phyloP scores from a whole-genome alignment of 768 basidiomycete genomes.

The Scleroderma citrinum region DNA sequence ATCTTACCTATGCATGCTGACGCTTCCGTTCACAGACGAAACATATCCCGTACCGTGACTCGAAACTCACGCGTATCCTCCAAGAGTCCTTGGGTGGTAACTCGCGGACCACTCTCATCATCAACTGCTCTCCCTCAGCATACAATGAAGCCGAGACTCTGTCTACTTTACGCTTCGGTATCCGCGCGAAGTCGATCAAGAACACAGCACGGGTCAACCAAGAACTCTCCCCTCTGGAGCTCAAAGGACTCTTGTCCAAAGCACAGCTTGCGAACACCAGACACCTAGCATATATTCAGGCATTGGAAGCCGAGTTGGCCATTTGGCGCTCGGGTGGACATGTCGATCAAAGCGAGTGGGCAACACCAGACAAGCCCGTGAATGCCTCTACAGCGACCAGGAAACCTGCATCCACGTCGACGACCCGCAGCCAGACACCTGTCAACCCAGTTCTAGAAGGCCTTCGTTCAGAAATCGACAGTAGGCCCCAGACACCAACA shows the following conservation, averaged over 20 bases:
- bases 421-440: conserved; percentile 66
- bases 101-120: conserved; percentile 94
- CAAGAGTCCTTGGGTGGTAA: conserved; percentile 98
- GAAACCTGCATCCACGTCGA: conserved; percentile 49
- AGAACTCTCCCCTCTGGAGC: conserved; percentile 92
- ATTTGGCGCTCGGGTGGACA: conserved; percentile 84
- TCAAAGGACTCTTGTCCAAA: conserved; percentile 88
- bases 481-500: conserved; percentile 89
- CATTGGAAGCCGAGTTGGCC: conserved; percentile 86
- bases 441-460: conserved; percentile 70
- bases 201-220: conserved; percentile 98
- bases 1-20: neutral
- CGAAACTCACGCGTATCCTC: conserved; percentile 96
- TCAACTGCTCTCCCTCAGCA: conserved; percentile 96
- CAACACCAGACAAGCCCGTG: conserved; percentile 54
- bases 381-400: conserved; percentile 40
- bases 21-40: conserved; percentile 55
- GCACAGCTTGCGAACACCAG: conserved; percentile 80
- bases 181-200: conserved; percentile 99
- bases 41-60: conserved; percentile 98
- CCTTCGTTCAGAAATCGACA: conserved; percentile 65
- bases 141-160: conserved; percentile 98
- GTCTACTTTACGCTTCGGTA: conserved; percentile 96
- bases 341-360: conserved; percentile 84
- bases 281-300: conserved; percentile 80